A percentile compares a stretch with the other conserved stretches of the same genome.
Evolutionary conservation across 2,329 filamentous ascomycete genomes (phyloP).

Genomic region (Colletotrichum salicis): DNA sequence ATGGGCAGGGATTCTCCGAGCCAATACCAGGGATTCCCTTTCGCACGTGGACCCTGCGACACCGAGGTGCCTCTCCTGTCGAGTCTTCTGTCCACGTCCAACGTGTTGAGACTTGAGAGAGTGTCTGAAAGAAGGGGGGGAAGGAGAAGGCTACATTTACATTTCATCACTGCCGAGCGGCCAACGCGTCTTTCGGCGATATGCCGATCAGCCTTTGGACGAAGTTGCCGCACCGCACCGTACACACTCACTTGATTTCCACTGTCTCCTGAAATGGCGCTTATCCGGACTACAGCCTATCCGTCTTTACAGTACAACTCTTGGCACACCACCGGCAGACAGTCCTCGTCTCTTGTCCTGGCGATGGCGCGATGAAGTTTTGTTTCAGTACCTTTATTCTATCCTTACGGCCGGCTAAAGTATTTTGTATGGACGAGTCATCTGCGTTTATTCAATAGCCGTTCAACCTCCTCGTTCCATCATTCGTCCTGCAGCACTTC

Average conservation of each 20-base stretch:
- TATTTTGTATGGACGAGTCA: background rate
- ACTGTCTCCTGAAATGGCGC: background rate
- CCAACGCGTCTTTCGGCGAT: background rate
- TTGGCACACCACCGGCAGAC: background rate
- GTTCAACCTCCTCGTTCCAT: background rate
- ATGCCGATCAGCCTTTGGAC: background rate
- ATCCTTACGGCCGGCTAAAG: background rate
- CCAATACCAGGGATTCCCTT: constrained; percentile 21
- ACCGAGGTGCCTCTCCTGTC: background rate
- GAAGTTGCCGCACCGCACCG: background rate
- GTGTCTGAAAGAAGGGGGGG: background rate
- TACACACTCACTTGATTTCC: background rate
- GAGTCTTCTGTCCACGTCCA: background rate
- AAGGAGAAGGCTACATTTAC: background rate
- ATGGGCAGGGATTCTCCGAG: constrained; percentile 3
- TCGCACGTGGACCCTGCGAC: constrained; percentile 17
- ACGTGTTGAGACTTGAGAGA: too few species aligned
- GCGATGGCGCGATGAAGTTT: background rate
- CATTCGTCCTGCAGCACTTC: background rate
- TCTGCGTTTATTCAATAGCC: background rate
- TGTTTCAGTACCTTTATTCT: background rate
- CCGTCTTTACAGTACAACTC: background rate
- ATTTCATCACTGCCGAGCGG: background rate
- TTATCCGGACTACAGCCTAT: background rate
- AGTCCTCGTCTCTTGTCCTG: background rate